These are phyloP conservation scores for Chytridium lagenaria DNA, from an alignment of 371 early-diverging fungal genomes.

Conservation along the genomic window DNA sequence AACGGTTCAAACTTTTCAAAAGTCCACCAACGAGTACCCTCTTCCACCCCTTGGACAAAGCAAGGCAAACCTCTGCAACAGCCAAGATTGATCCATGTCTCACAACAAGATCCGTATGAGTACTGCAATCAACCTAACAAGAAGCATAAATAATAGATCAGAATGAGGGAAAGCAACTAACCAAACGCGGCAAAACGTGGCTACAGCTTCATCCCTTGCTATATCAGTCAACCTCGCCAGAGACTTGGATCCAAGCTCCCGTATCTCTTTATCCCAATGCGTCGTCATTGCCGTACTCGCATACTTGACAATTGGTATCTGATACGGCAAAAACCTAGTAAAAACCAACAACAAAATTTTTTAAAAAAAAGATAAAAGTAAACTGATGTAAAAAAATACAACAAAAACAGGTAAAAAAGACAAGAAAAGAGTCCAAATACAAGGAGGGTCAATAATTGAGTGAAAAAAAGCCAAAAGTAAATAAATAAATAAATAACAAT, in stretches of 20 bases:
- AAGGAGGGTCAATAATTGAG: not conserved
- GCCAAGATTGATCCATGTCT: slow-evolving; percentile 83
- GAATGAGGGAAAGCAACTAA: slow-evolving; percentile 1
- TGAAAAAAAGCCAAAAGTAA: not conserved
- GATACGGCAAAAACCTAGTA: slow-evolving; percentile 75
- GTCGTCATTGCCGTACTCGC: slow-evolving; percentile 62
- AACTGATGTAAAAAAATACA: not conserved
- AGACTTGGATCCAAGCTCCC: slow-evolving; percentile 76
- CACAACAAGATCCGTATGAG: slow-evolving; percentile 65
- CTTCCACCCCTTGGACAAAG: slow-evolving; percentile 53
- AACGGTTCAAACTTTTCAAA: too few relatives aligned
- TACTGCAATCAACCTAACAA: slow-evolving; percentile 61
- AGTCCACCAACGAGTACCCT: too few relatives aligned
- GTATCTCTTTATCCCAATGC: slow-evolving; percentile 89
- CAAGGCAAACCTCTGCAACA: slow-evolving; percentile 71
- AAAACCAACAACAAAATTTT: not conserved
- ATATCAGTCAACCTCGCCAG: slow-evolving; percentile 59
- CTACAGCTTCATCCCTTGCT: slow-evolving; percentile 26
- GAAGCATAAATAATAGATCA: not conserved
- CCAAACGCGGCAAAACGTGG: slow-evolving; percentile 29
- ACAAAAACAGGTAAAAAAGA: not conserved
- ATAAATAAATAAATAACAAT: not conserved
- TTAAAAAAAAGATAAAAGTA: not conserved
- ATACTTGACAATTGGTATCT: slow-evolving; percentile 74
- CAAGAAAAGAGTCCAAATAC: slow-evolving; percentile 8